These are phyloP conservation scores for Isoetes engelmannii DNA, from an alignment of 83 land plant species.

Conservation along the genomic window DNA sequence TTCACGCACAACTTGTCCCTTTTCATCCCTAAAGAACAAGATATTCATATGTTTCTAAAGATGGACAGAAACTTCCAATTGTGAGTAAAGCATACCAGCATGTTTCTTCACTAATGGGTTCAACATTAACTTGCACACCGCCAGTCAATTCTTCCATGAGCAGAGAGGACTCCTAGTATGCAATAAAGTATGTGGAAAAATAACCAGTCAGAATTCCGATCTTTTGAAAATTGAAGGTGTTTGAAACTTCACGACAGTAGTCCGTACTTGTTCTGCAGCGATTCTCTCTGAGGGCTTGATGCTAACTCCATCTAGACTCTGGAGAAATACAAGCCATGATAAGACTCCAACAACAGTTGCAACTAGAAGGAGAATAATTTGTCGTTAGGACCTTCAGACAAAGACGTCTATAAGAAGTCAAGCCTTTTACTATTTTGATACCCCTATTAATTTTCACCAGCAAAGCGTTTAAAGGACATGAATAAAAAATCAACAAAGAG, in stretches of 20 bases:
- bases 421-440: too few relatives aligned
- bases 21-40: slow-evolving; percentile 14
- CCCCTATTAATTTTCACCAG: too few relatives aligned
- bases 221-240: background rate
- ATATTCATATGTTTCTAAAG: too few relatives aligned
- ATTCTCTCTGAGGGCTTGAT: slow-evolving; percentile 23
- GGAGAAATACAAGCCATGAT: background rate
- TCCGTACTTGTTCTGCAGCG: slow-evolving; percentile 17
- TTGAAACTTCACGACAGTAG: background rate
- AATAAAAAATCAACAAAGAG: too few relatives aligned
- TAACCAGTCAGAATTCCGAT: background rate
- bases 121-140: background rate
- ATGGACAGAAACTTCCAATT: too few relatives aligned
- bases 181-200: too few relatives aligned
- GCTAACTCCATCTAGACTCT: slow-evolving; percentile 18
- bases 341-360: background rate
- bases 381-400: too few relatives aligned
- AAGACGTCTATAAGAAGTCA: too few relatives aligned
- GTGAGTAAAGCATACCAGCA: too few relatives aligned
- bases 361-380: too few relatives aligned
- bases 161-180: background rate
- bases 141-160: background rate
- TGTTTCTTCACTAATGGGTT: background rate
- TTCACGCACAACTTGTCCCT: slow-evolving; percentile 28
- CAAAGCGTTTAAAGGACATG: too few relatives aligned